Percentiles rank a stretch among this genome's conserved stretches.
phyloP scores from a whole-genome alignment of 139 green algal genomes.

The Chlorokybus atmophyticus region DNA sequence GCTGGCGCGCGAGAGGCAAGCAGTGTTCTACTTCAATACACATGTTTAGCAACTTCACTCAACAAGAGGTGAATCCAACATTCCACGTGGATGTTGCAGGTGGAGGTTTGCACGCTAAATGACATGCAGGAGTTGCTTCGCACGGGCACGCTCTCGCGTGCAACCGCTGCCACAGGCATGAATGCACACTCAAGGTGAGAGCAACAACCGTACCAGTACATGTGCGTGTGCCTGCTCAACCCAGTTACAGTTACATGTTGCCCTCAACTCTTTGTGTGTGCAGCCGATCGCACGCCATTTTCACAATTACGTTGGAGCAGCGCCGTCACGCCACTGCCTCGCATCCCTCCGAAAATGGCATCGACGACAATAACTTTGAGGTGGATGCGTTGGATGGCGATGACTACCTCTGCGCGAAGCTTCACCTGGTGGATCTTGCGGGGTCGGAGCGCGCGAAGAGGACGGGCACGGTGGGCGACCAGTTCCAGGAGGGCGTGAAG shows the following conservation, averaged over 20 bases:
- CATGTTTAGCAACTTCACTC: too few species aligned
- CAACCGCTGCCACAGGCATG: slow-evolving; percentile 77
- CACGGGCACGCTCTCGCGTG: slow-evolving; percentile 54
- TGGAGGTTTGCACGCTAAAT: slow-evolving; percentile 49
- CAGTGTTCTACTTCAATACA: too few species aligned
- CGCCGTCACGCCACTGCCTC: slow-evolving; percentile 8
- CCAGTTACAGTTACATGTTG: background rate
- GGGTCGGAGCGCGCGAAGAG: slow-evolving; percentile 86
- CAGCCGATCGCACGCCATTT: slow-evolving; percentile 86
- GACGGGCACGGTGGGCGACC: slow-evolving; percentile 69
- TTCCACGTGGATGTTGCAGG: too few species aligned
- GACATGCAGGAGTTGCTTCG: slow-evolving; percentile 72
- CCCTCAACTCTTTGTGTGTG: background rate
- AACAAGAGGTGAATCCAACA: too few species aligned
- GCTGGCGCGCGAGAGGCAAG: too few species aligned
- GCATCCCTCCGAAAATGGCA: background rate
- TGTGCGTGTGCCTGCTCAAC: too few species aligned
- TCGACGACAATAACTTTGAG: too few species aligned
- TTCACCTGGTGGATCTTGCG: slow-evolving; percentile 81
- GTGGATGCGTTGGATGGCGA: slow-evolving; percentile 34
- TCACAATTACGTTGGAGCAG: slow-evolving; percentile 94
- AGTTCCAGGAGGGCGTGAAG: slow-evolving; percentile 57
- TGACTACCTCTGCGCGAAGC: slow-evolving; percentile 75
- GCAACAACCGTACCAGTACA: too few species aligned
- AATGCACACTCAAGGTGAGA: slow-evolving; percentile 53